A percentile compares a stretch with the other conserved stretches of the same genome.
phyloP scores from a whole-genome alignment of 495 filamentous ascomycete species.

The Rhypophila decipiens region DNA sequence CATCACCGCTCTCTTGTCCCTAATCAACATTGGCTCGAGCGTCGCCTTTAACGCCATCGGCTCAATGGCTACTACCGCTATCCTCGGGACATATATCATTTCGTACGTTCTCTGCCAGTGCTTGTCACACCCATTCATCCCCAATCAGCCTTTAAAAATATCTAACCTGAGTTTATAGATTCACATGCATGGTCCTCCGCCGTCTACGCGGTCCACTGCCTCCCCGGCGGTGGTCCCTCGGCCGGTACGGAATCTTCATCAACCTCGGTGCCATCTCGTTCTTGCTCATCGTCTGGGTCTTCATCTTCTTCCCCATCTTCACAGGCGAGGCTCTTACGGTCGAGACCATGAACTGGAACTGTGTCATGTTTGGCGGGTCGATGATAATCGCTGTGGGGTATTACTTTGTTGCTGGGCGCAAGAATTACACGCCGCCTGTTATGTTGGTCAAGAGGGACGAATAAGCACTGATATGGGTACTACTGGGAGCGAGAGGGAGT shows the following conservation, averaged over 20 bases:
- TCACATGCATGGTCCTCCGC: conserved; percentile 23
- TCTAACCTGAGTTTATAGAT: not conserved
- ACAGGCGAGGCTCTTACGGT: conserved; percentile 23
- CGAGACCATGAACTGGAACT: conserved; percentile 43
- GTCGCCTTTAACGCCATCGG: conserved; percentile 51
- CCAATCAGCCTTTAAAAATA: not conserved
- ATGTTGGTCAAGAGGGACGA: conserved; percentile 10
- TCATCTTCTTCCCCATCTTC: conserved; percentile 37
- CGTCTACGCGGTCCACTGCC: conserved; percentile 33
- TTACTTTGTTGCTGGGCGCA: conserved; percentile 16
- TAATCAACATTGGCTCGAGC: conserved; percentile 55
- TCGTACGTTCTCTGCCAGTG: conserved; percentile 4
- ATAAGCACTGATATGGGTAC: not conserved
- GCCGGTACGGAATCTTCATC: conserved; percentile 20
- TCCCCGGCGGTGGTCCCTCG: conserved; percentile 35
- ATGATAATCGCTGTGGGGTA: conserved; percentile 23
- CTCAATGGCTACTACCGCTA: conserved; percentile 37
- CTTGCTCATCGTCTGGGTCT: conserved; percentile 28
- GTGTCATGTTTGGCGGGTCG: conserved; percentile 37
- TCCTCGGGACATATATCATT: conserved; percentile 46
- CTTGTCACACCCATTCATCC: not conserved
- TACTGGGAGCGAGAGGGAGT: not conserved
- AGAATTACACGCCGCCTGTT: conserved; percentile 8
- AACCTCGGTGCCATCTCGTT: conserved; percentile 31
- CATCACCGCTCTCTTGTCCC: conserved; percentile 47